phyloP scores from a whole-genome alignment of 148 eudicot genomes.

The Heliamphora exappendiculata region DNA sequence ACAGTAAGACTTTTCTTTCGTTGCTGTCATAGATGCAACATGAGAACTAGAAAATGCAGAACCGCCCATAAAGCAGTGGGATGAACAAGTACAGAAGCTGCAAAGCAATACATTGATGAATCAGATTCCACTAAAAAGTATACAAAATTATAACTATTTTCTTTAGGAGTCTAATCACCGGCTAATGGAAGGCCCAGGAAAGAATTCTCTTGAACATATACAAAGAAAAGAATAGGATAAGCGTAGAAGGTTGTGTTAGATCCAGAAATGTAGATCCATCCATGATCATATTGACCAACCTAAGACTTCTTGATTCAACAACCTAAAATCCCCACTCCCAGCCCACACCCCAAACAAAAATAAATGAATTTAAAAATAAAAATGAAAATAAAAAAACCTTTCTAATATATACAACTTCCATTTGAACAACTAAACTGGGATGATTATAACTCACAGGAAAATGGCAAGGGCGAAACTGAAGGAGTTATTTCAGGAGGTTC shows the following conservation, averaged over 20 bases:
- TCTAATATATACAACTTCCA: too few relatives aligned
- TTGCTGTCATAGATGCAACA: constrained; percentile 35
- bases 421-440: background rate
- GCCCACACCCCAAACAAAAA: background rate
- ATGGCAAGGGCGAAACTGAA: constrained; percentile 39
- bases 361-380: too few relatives aligned
- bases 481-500: constrained; percentile 49
- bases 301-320: background rate
- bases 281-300: background rate
- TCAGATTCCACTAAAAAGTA: background rate
- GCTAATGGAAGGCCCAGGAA: background rate
- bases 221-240: background rate
- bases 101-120: constrained; percentile 16
- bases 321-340: background rate
- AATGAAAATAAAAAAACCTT: background rate
- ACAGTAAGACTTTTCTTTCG: constrained; percentile 19
- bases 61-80: constrained; percentile 33
- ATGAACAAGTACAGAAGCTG: constrained; percentile 52
- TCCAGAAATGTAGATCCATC: background rate
- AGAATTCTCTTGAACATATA: background rate
- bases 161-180: background rate
- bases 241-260: background rate
- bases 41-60: constrained; percentile 33
- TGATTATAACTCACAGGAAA: constrained; percentile 63
- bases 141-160: background rate